Evolutionary conservation across 2,329 filamentous ascomycete species (phyloP).

Genomic region (Fusarium ambrosium): DNA sequence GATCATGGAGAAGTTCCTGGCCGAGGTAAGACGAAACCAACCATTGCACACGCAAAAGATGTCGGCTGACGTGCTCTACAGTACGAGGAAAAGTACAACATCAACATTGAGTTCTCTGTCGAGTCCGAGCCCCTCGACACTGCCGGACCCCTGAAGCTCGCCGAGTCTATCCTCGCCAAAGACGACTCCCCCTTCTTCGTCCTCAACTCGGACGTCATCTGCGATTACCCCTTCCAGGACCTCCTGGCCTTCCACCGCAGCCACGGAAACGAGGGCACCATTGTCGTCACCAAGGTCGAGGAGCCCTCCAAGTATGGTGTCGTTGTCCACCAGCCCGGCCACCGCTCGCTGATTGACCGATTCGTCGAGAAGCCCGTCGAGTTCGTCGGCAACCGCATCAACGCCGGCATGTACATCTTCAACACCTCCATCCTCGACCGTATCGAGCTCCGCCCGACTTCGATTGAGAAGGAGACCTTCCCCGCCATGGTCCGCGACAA

Average conservation of each 20-base stretch:
- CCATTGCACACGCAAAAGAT: background rate
- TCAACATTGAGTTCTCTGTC: conserved; percentile 97
- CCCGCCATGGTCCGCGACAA: conserved; percentile 91
- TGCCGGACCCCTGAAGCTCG: conserved; percentile 94
- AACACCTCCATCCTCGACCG: conserved; percentile 91
- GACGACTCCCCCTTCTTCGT: conserved; percentile 97
- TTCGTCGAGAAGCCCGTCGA: conserved; percentile 99
- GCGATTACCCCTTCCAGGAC: conserved; percentile 95
- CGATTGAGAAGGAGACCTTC: conserved; percentile 99
- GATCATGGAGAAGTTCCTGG: conserved; percentile 94
- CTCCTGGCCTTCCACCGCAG: conserved; percentile 91
- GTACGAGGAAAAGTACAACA: conserved; percentile 93
- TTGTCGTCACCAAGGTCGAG: conserved; percentile 98
- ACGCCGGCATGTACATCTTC: conserved; percentile 97
- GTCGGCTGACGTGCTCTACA: conserved; percentile 50
- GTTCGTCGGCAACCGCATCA: conserved; percentile 98
- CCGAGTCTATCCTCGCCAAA: conserved; percentile 91
- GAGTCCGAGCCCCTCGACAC: conserved; percentile 96
- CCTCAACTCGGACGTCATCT: conserved; percentile 97
- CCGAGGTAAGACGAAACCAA: conserved; percentile 74
- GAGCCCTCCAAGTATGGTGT: conserved; percentile 99
- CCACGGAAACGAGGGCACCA: conserved; percentile 96
- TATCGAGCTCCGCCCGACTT: conserved; percentile 96
- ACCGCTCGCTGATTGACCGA: conserved; percentile 92
- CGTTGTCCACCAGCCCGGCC: conserved; percentile 94